Evolutionary conservation across 164 flowering plant species (phyloP), one percentile per base, ranked within the genome.

Genomic region (Platanus orientalis): DNA sequence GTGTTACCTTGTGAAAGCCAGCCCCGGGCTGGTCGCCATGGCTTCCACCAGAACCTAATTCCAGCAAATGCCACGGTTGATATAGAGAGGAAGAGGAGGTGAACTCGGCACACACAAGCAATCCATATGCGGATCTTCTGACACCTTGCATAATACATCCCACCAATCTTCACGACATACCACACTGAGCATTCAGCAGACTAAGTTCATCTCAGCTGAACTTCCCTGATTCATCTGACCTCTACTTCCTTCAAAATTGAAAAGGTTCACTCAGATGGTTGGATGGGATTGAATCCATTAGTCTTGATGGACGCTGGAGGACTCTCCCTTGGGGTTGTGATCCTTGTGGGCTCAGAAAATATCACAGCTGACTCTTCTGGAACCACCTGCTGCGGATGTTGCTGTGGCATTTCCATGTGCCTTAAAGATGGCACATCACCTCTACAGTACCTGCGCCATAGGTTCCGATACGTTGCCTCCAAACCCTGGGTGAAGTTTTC

Each of bases 371-470:
- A 56, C 24, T 79, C 80, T 51, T 81, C 81, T 7, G 73, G 52
- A 58, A 50, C 67, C 26, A 49, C 67, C 7, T 16, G 71, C 52
- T 70, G 74, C 65, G 72, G n/a, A n/a, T n/a, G n/a, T n/a, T n/a
- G 73, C 60, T 73, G 79, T 23, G 72, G 58, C 58, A 70, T 47
- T 63, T 87, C 95, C 73, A 90, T 60, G 48, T 65, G 75, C 69
- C 61, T 81, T 53, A 70, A 72, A 61, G 92, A 86, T 62, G 99
- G 97, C 58, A 87, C 79, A 63, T 91, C 92, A 47, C 92, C 93
- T 60, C 77, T 78, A 68, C 97, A 91, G 67, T 89, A 94, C 62
- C 96, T 74, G 23, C 45, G 74, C 99, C 97, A 94, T 79, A 94
- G 74, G 21, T 74, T 75, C 58, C 99, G 73, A 77, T 83, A 94